phyloP scores from a whole-genome alignment of 2,329 filamentous ascomycete genomes.

The Aspergillus ochraceus region DNA sequence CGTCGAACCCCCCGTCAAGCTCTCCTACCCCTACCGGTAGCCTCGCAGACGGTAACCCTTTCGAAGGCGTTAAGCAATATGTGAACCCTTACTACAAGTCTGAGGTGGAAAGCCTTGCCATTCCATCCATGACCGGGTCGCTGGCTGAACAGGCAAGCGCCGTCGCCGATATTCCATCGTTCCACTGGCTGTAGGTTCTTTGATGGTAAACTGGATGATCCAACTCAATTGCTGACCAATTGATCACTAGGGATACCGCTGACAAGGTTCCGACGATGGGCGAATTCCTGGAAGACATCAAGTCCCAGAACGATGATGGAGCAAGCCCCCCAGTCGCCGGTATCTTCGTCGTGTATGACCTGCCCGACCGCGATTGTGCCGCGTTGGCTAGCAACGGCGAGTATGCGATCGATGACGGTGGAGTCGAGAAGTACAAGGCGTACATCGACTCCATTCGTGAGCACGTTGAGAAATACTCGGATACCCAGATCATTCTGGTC shows the following conservation, averaged over 20 bases:
- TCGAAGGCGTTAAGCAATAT: conserved; percentile 51
- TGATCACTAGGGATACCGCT: conserved; percentile 42
- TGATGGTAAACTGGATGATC: not conserved
- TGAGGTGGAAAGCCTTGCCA: conserved; percentile 55
- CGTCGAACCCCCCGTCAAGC: conserved; percentile 16
- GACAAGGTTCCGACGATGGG: conserved; percentile 52
- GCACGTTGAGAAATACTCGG: conserved; percentile 55
- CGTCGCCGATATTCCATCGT: conserved; percentile 54
- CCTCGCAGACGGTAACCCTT: conserved; percentile 50
- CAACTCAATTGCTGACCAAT: not conserved
- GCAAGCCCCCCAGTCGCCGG: conserved; percentile 49
- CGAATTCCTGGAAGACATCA: conserved; percentile 50
- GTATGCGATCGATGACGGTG: conserved; percentile 55
- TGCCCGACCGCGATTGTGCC: conserved; percentile 64
- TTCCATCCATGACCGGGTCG: conserved; percentile 61
- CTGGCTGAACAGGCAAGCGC: conserved; percentile 51
- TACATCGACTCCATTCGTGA: conserved; percentile 58
- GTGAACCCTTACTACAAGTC: conserved; percentile 56
- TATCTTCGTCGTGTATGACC: conserved; percentile 62
- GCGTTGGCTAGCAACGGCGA: conserved; percentile 65
- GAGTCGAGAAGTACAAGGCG: conserved; percentile 52
- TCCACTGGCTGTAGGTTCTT: conserved; percentile 52
- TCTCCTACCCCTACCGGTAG: conserved; percentile 18
- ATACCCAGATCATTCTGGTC: conserved; percentile 52
- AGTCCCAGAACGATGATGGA: conserved; percentile 49